Base-by-base conservation (phyloP, 2,329 filamentous ascomycete genomes). In the Cryphonectria parasitica region DNA sequence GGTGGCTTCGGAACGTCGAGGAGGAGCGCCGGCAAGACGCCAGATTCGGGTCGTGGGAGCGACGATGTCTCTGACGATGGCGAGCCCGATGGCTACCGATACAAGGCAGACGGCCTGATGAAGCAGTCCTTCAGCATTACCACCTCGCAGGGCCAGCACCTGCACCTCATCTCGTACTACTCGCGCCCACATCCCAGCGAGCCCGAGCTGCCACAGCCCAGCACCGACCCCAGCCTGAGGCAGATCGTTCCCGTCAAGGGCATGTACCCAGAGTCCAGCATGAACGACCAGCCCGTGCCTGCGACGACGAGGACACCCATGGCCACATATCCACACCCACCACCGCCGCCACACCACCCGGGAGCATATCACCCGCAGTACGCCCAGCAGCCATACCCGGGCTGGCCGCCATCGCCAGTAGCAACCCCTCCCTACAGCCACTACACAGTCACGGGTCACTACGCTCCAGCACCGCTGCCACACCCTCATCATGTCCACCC, bases 111-210 rank as follows among this genome's bases (percentile, higher is more conserved):
- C 77, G 96, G 96, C 0, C 87, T 99, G 4, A 98, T 98, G 94
- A 99, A 99, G 87, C 96, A 99, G 82, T 98, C 96, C 0, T 99
- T 98, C 86, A 98, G 95, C 83, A 98, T 99, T 82, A 98, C 95
- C 31, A 98, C 96, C 1, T 94, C 92, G 1, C 90, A 87, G 52
- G 77, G 94, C 74, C 94, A 98, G 77, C 96, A 98, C 79, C 89
- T 99, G 1, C 96, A 99, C 82, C 88, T 99, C 66, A 99, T 99
- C 82, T 98, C 95, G 76, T 99, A 99, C 83, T 98, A 95, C 81
- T 92, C 94, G 3, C 89, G 95, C 69, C 92, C 93, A 39, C 90
- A 93, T 71, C 89, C 92, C 3, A 89, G 89, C 45, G 87, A 90
- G 39, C 87, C 90, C 71, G 92, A 92, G 66, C 86, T 98, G 41